Conservation (phyloP, 257 asterid species). For the Solanum lignicaule region DNA sequence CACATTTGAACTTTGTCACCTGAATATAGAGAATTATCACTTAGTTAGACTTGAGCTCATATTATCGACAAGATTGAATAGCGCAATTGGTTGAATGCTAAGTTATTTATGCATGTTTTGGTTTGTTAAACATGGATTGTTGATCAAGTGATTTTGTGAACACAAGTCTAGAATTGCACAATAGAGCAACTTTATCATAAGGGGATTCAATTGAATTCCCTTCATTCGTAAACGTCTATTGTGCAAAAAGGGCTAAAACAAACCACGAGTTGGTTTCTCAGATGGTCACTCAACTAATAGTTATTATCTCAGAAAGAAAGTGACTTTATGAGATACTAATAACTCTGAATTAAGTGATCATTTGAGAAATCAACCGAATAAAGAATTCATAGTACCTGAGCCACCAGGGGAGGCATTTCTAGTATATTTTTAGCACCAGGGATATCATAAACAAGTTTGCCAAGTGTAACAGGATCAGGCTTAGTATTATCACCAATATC, state of each 20-base stretch:
- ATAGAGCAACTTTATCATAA: background rate
- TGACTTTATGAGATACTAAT: background rate
- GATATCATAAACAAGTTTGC: conserved; percentile 75
- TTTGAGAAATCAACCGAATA: background rate
- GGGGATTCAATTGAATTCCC: background rate
- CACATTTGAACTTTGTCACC: conserved; percentile 88
- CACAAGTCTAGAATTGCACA: background rate
- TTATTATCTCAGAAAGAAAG: background rate
- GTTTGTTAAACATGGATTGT: background rate
- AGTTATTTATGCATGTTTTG: background rate
- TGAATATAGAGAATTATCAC: background rate
- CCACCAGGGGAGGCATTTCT: conserved; percentile 78
- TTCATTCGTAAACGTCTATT: background rate
- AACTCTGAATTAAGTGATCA: background rate
- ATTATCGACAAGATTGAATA: background rate
- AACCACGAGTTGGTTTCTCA: background rate
- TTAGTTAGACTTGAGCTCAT: background rate
- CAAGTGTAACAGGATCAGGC: conserved; percentile 76
- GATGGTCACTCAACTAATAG: background rate
- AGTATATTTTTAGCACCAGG: conserved; percentile 61
- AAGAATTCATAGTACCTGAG: conserved; percentile 34
- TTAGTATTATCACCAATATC: conserved; percentile 61
- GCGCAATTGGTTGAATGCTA: background rate
- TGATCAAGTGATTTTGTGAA: background rate
- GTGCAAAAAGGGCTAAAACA: background rate